Base-by-base conservation (phyloP, 2,329 filamentous ascomycete genomes). In the Fusarium caatingaense region DNA sequence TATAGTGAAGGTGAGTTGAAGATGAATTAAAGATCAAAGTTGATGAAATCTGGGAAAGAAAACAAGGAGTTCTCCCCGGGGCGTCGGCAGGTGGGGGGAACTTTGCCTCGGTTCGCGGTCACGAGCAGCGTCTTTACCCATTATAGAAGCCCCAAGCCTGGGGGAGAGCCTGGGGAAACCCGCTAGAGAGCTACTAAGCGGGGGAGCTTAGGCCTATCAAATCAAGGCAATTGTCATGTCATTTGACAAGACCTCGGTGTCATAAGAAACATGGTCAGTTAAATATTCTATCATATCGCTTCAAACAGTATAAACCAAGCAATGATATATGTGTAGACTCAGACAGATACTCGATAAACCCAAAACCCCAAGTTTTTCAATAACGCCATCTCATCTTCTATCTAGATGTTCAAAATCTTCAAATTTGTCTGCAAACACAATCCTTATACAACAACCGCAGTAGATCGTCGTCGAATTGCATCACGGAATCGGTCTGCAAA, bases 401-500 rank as follows among this genome's bases (percentile, higher is more conserved):
- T 10, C 9, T 18, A 37, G 27, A 46, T 16, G 11, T 8, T 15
- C 18, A 4, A 37, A 7, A 23, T 46, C 51, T 40, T 50, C 16
- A 20, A 27, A 51, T 13, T 20, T 23, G 23, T 13, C 34, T n/a
- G 21, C 30, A 8, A 20, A 20, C 23, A 37, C 41, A 23, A 18
- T 40, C 25, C 18, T 68, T 40, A 71, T 20, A 72, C 64, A 21
- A 72, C 59, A 41, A 72, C 55, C 11, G 55, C 61, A 10, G 69
- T 70, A 27, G 50, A 42, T 11, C 80, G 80, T 58, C 76, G 78
- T 47, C 80, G 77, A 73, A 88, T 70, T 0, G 86, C 86, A 28
- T 79, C 76, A 70, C 81, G 83, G 73, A 89, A 89, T 49, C 81
- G 76, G 48, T 85, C 82, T 4, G 87, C 87, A 78, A 87, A 88